These are phyloP conservation scores for Aciculosporium take DNA, from an alignment of 2,329 filamentous ascomycete species.

Conservation along the genomic window DNA sequence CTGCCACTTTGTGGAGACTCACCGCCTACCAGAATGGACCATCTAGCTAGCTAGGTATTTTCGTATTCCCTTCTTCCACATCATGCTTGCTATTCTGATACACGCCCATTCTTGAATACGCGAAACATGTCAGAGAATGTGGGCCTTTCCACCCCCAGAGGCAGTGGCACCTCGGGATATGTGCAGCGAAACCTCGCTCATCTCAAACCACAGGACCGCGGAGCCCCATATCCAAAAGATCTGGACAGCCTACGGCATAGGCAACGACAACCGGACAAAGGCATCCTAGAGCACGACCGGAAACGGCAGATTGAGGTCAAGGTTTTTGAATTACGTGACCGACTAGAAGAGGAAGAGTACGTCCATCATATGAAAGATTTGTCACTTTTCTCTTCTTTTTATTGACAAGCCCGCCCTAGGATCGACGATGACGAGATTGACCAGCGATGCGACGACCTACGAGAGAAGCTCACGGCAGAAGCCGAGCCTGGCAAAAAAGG, in stretches of 20 bases:
- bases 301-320: slow-evolving; percentile 86
- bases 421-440: slow-evolving; percentile 88
- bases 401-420: slow-evolving; percentile 24
- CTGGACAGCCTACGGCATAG: slow-evolving; percentile 56
- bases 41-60: not conserved
- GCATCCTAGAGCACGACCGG: slow-evolving; percentile 87
- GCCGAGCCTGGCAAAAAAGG: slow-evolving; percentile 19
- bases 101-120: not conserved
- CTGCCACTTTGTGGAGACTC: slow-evolving; percentile 10
- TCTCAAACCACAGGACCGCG: slow-evolving; percentile 68
- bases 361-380: not conserved
- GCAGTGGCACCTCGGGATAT: slow-evolving; percentile 92
- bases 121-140: slow-evolving; percentile 83
- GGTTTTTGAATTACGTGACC: slow-evolving; percentile 78
- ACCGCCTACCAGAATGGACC: slow-evolving; percentile 11
- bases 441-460: slow-evolving; percentile 31
- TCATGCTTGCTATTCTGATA: not conserved
- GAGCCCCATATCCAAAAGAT: slow-evolving; percentile 62
- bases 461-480: slow-evolving; percentile 26
- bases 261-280: slow-evolving; percentile 75
- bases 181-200: slow-evolving; percentile 92
- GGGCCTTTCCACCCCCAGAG: slow-evolving; percentile 83
- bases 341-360: slow-evolving; percentile 80
- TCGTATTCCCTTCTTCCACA: not conserved
- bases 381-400: not conserved